A percentile compares a stretch with the other conserved stretches of the same genome.
These are phyloP conservation scores for Leptographium lundbergii DNA, from an alignment of 2,329 filamentous ascomycete genomes.

Conservation along the genomic window DNA sequence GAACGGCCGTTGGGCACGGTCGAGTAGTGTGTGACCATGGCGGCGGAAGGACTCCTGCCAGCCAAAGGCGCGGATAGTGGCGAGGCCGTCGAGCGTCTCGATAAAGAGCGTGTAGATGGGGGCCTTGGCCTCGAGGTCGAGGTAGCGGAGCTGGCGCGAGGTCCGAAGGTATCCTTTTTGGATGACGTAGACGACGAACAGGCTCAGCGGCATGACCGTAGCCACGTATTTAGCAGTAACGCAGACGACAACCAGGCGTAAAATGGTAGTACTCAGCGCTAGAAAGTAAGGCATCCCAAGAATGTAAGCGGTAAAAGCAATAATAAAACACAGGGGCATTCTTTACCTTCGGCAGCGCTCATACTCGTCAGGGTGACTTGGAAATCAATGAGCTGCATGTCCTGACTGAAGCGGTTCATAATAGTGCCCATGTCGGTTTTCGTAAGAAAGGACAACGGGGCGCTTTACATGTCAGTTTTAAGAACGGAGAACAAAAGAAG, in stretches of 20 bases:
- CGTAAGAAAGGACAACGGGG: conserved; percentile 19
- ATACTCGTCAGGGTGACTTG: conserved; percentile 6
- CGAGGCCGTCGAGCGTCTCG: conserved; percentile 32
- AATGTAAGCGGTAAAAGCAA: neutral
- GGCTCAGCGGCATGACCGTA: neutral
- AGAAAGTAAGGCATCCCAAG: neutral
- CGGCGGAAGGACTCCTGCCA: conserved; percentile 31
- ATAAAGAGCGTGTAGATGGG: conserved; percentile 30
- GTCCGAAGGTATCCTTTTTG: conserved; percentile 38
- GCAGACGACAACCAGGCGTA: conserved; percentile 1
- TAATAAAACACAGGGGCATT: neutral
- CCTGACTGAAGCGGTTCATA: conserved; percentile 27
- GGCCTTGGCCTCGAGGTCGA: conserved; percentile 38
- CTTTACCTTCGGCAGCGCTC: neutral
- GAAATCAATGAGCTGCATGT: conserved; percentile 24
- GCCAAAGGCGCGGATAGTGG: conserved; percentile 39
- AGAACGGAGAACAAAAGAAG: too few species aligned
- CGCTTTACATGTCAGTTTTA: neutral
- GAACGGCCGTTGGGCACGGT: conserved; percentile 41
- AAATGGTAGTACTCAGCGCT: neutral
- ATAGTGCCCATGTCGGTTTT: conserved; percentile 21
- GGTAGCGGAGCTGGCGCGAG: conserved; percentile 34
- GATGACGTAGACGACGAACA: conserved; percentile 12
- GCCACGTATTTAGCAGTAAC: neutral
- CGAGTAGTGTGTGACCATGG: conserved; percentile 32